Conservation (phyloP, 1,284 basidiomycete genomes). For the Puccinia horiana region DNA sequence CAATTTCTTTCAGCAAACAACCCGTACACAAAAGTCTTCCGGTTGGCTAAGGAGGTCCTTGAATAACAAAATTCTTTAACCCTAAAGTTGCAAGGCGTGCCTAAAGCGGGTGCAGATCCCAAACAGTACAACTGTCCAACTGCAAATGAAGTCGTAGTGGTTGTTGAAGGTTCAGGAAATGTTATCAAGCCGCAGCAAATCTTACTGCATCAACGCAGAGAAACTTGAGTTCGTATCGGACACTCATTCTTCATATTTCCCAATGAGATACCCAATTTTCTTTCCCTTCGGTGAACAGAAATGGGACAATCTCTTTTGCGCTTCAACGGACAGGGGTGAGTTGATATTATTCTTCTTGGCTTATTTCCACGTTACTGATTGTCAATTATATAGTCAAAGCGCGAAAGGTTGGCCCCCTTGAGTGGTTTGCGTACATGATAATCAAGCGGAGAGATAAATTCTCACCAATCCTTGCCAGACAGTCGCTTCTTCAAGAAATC, state of each 20-base stretch:
- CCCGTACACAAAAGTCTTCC: neutral
- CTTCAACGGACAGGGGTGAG: neutral
- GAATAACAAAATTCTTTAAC: too few species aligned
- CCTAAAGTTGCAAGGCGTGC: neutral
- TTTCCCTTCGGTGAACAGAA: conserved; percentile 25
- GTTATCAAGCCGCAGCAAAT: neutral
- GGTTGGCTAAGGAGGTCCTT: neutral
- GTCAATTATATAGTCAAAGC: neutral
- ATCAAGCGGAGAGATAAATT: too few species aligned
- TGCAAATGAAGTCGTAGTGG: neutral
- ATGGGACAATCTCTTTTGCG: neutral
- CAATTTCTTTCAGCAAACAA: too few species aligned
- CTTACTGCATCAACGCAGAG: neutral
- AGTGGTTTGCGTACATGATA: too few species aligned
- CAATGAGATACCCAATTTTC: conserved; percentile 13
- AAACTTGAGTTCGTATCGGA: neutral
- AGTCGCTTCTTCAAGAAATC: too few species aligned
- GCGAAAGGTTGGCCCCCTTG: too few species aligned
- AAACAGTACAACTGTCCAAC: conserved; percentile 6
- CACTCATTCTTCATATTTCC: too few species aligned
- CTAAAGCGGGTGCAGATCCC: too few species aligned
- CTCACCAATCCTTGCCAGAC: too few species aligned
- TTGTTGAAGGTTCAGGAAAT: neutral
- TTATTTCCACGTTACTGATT: too few species aligned
- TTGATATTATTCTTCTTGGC: neutral